Base-by-base conservation (phyloP, 192 early-diverging fungal species). In the Phlyctochytrium arcticum region DNA sequence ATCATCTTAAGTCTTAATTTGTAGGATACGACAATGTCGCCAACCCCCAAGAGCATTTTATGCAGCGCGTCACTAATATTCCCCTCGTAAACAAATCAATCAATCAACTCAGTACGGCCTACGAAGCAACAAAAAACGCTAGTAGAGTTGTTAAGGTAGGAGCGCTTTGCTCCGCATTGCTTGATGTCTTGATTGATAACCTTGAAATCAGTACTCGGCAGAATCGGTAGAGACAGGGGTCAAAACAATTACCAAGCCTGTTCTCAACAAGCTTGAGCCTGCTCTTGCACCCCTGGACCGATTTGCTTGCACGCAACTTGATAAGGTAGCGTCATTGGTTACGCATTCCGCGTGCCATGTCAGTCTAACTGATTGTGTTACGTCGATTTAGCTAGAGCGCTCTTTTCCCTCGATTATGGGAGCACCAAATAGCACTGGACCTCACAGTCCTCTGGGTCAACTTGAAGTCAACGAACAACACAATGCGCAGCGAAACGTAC, bases 31-130 rank as follows among this genome's bases (percentile, higher is more conserved):
- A 21, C 48, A 17, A 17, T n/a, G n/a, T 37, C 37, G 30, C 42
- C 9, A 42, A 68, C 6, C 42, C 42, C 66, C 15, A 68, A 62
- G 35, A 66, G 35, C 79, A 73, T 58, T 91, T 95, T 47, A 85
- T 95, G 54, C 76, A 80, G 54, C 83, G 90, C 36, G 86, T 95
- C 54, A 85, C 89, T 64, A 87, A 73, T 62, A 79, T 92, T 30
- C 92, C 91, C 9, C 47, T 93, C 7, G 87, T 95, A 34, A 90
- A 88, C 62, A 82, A 83, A n/a, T 86, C 87, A 0, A 60, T 92
- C 12, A 60, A 54, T 23, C 62, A 66, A 21, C 30, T 82, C 61
- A 57, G 60, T 31, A 78, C 78, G 6, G 87, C 85, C 9, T 93
- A 93, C 60, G 87, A 87, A 54, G 79, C 77, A n/a, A 85, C 87